These are phyloP conservation scores for Geotrichum histeridarum DNA, from an alignment of 1,139 yeast species.

Conservation along the genomic window DNA sequence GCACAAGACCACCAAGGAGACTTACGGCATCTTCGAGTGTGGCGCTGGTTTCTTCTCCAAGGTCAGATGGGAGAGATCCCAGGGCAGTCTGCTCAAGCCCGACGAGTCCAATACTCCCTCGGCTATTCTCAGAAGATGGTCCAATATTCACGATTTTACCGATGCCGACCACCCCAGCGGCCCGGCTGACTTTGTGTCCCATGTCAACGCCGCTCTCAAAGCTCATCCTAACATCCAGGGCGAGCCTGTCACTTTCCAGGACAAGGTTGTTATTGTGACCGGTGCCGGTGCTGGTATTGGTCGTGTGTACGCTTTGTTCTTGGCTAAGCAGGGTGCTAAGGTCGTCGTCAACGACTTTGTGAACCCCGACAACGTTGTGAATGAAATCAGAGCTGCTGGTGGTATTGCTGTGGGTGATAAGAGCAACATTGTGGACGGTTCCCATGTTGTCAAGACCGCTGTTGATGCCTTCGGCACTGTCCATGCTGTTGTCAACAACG, in stretches of 20 bases:
- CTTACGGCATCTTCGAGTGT: slow-evolving; percentile 79
- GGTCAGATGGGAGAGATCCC: slow-evolving; percentile 90
- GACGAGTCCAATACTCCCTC: slow-evolving; percentile 80
- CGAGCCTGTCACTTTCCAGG: slow-evolving; percentile 57
- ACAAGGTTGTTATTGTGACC: slow-evolving; percentile 83
- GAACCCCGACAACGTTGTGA: slow-evolving; percentile 62
- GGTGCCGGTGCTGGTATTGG: slow-evolving; percentile 98
- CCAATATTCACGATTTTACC: slow-evolving; percentile 55
- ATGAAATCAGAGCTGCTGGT: slow-evolving; percentile 70
- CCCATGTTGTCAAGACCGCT: slow-evolving; percentile 74
- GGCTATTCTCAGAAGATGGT: slow-evolving; percentile 66
- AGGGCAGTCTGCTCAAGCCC: slow-evolving; percentile 80
- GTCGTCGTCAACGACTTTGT: slow-evolving; percentile 90
- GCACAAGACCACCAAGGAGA: slow-evolving; percentile 54
- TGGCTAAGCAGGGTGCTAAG: slow-evolving; percentile 90
- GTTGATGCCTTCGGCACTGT: slow-evolving; percentile 72
- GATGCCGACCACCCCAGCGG: slow-evolving; percentile 62
- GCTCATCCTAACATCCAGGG: slow-evolving; percentile 51
- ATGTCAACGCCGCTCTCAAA: slow-evolving; percentile 34
- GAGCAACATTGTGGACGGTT: slow-evolving; percentile 75
- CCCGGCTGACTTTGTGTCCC: slow-evolving; percentile 38
- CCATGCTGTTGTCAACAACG: slow-evolving; percentile 84
- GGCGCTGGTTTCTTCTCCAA: slow-evolving; percentile 94
- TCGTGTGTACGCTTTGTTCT: slow-evolving; percentile 76
- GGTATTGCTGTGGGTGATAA: slow-evolving; percentile 84